These are phyloP conservation scores for Penicillium sp. DNA, from an alignment of 2,329 filamentous ascomycete genomes.

Conservation along the genomic window DNA sequence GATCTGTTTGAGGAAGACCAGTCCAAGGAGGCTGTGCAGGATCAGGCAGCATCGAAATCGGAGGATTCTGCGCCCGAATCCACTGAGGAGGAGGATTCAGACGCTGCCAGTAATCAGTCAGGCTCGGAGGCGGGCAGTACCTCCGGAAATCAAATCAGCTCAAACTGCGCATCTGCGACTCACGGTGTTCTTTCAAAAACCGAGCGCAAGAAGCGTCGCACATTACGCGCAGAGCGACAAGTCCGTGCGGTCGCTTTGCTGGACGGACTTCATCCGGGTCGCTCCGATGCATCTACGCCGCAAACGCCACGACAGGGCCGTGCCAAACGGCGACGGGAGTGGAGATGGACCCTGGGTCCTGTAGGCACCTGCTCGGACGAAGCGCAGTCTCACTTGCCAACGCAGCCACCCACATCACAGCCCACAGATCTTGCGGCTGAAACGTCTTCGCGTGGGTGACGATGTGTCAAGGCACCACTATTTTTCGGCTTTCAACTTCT, in stretches of 20 bases:
- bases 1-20: conserved; percentile 40
- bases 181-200: conserved; percentile 11
- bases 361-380: conserved; percentile 20
- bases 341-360: conserved; percentile 53
- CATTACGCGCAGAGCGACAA: conserved; percentile 29
- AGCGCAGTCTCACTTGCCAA: conserved; percentile 3
- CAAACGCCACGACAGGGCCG: conserved; percentile 50
- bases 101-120: conserved; percentile 23
- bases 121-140: conserved; percentile 24
- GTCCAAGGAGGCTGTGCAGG: conserved; percentile 10
- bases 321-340: conserved; percentile 49
- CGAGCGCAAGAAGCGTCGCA: conserved; percentile 36
- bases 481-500: not conserved
- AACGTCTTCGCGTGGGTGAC: not conserved
- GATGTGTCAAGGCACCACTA: not conserved
- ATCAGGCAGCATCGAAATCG: conserved; percentile 6
- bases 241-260: conserved; percentile 36
- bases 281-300: conserved; percentile 41
- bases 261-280: conserved; percentile 43
- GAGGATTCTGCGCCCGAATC: conserved; percentile 17
- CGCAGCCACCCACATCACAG: not conserved
- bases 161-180: conserved; percentile 5
- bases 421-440: not conserved
- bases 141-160: conserved; percentile 28
- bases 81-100: conserved; percentile 22